Conservation (phyloP, 169 alveolate genomes). For the Plasmodium gaboni region DNA sequence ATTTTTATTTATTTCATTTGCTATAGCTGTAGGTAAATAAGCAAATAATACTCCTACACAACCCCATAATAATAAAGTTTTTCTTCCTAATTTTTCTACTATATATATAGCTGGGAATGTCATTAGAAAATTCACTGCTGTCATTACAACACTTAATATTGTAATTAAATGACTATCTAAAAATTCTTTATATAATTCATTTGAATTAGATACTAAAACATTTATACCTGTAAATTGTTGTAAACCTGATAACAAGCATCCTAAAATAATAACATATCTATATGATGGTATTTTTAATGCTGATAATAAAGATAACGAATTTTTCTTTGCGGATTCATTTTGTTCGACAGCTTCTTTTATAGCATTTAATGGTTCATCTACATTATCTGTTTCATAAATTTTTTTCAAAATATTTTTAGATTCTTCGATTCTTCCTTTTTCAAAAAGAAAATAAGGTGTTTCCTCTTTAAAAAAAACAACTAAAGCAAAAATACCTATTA, state of each 20-base stretch:
- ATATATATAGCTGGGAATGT: slow-evolving; percentile 82
- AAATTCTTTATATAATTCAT: slow-evolving; percentile 82
- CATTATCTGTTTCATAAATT: slow-evolving; percentile 77
- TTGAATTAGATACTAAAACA: slow-evolving; percentile 87
- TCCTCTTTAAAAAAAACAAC: slow-evolving; percentile 76
- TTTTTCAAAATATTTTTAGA: slow-evolving; percentile 77
- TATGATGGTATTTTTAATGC: slow-evolving; percentile 80
- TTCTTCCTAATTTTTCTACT: slow-evolving; percentile 88
- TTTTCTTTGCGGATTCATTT: slow-evolving; percentile 79
- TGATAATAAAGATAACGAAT: slow-evolving; percentile 72
- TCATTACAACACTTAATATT: slow-evolving; percentile 78
- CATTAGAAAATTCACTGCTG: slow-evolving; percentile 79
- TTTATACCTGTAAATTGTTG: slow-evolving; percentile 91
- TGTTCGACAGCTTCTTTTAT: slow-evolving; percentile 76
- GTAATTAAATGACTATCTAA: slow-evolving; percentile 79
- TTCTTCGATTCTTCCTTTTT: slow-evolving; percentile 79
- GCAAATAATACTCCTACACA: slow-evolving; percentile 74
- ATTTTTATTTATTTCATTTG: slow-evolving; percentile 12
- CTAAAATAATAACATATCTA: slow-evolving; percentile 83
- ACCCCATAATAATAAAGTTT: slow-evolving; percentile 84
- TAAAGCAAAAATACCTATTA: slow-evolving; percentile 74
- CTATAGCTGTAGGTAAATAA: slow-evolving; percentile 82
- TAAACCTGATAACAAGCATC: slow-evolving; percentile 83
- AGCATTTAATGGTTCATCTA: slow-evolving; percentile 75
- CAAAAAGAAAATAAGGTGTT: slow-evolving; percentile 81